Evolutionary conservation across 2,329 filamentous ascomycete species (phyloP).

Genomic region (Fusarium poae): DNA sequence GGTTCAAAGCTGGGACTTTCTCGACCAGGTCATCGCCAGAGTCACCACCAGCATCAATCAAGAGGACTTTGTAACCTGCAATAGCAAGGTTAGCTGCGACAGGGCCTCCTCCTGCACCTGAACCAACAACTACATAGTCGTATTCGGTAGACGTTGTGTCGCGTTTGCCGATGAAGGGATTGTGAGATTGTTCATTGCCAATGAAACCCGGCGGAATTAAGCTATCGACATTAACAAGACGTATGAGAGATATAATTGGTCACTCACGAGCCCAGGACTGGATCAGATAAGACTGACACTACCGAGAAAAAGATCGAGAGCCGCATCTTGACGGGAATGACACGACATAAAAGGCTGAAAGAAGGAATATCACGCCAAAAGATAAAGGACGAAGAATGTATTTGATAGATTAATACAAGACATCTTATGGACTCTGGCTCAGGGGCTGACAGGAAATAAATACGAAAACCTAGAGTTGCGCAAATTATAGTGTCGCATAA

Average conservation of each 20-base stretch:
- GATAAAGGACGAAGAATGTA: not conserved
- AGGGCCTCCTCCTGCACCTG: conserved; percentile 68
- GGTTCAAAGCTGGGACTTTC: conserved; percentile 48
- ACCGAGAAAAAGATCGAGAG: not conserved
- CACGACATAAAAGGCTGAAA: not conserved
- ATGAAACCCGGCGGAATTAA: not conserved
- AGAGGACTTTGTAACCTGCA: conserved; percentile 68
- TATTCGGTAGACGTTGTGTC: conserved; percentile 51
- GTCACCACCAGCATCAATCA: conserved; percentile 71
- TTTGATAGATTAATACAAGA: not conserved
- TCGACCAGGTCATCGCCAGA: conserved; percentile 55
- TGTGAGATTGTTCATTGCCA: not conserved
- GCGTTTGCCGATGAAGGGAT: conserved; percentile 29
- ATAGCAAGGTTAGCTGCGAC: conserved; percentile 68
- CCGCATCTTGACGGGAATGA: not conserved
- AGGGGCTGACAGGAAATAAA: not conserved
- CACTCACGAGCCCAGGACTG: not conserved
- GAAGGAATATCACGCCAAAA: not conserved
- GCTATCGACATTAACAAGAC: not conserved
- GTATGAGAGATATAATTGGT: accelerated
- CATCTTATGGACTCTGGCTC: not conserved
- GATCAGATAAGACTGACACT: not conserved
- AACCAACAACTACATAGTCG: conserved; percentile 72
- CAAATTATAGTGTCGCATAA: not conserved
- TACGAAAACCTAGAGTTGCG: too few species aligned